A percentile compares a stretch with the other conserved stretches of the same genome.
These are phyloP conservation scores for Geranomyces variabilis DNA, from an alignment of 192 early-diverging fungal species.

Conservation along the genomic window DNA sequence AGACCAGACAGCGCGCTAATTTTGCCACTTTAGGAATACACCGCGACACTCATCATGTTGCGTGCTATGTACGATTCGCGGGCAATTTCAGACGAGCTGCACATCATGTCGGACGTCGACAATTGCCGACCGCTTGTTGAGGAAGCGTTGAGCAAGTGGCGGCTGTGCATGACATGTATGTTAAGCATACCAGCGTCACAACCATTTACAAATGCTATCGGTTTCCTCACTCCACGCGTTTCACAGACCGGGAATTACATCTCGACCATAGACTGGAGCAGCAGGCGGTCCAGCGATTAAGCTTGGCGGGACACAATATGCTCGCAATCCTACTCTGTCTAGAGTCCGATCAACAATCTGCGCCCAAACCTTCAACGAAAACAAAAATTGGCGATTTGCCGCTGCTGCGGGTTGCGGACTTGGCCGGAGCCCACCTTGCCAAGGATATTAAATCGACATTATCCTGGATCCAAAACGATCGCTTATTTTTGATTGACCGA, in stretches of 20 bases:
- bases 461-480: neutral
- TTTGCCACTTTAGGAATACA: neutral
- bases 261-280: neutral
- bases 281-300: neutral
- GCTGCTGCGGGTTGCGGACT: neutral
- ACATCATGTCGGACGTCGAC: neutral
- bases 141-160: neutral
- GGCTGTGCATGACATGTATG: constrained; percentile 11
- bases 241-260: neutral
- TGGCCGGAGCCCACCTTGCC: neutral
- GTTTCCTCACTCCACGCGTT: neutral
- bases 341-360: neutral
- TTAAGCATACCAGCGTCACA: no score
- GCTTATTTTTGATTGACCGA: neutral
- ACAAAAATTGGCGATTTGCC: neutral
- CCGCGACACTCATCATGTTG: neutral
- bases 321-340: neutral
- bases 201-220: no score
- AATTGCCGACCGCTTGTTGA: neutral
- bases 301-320: neutral
- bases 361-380: neutral
- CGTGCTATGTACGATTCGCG: neutral
- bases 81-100: neutral
- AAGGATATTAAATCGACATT: constrained; percentile 1
- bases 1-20: neutral